Evolutionary conservation across 768 basidiomycete genomes (phyloP), one percentile per base, ranked within the genome.

Genomic region (Boletus vermiculosoides): DNA sequence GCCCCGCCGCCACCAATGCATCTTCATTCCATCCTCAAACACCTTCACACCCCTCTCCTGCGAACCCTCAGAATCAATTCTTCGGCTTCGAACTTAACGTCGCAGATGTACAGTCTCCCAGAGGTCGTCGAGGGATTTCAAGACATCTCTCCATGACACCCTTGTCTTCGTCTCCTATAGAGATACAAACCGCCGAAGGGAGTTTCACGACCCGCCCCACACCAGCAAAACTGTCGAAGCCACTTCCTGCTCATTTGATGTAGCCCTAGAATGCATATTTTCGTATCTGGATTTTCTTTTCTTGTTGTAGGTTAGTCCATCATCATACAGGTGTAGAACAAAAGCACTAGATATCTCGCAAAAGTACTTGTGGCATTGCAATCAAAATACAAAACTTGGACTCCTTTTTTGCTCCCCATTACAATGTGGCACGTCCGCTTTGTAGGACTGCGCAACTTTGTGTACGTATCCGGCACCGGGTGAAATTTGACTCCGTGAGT

Each of bases 131-230:
- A 28, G 47, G 46, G 47, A 46, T 23, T 25, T 50, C 46, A 46
- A 62, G 40, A 41, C 66, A 70, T 51, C 50, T 64, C 31, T 68
- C 68, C 16, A 55, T 59, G 52, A 63, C 61, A 47, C 53, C 58
- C 25, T 23, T 20, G n/a, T n/a, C 56, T 18, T 60, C 54, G 12
- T 59, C 62, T 56, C 59, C 57, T 5, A 23, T 52, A 20, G 57
- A 53, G 59, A 56, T 44, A 7, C 30, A 31, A 22, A 45, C 9
- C 11, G 15, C 6, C 9, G 45, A 52, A 31, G 47, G 34, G 37
- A 54, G 54, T 52, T 54, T 47, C 25, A 52, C 44, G 2, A 46
- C 42, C 10, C 55, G 54, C 16, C 50, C 52, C 47, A 42, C 33
- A 25, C 55, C 53, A 41, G 36, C 54, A 10, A 64, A 41, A 40